These are phyloP conservation scores for Zymoseptoria passerinii DNA, from an alignment of 2,329 filamentous ascomycete species.

Conservation along the genomic window DNA sequence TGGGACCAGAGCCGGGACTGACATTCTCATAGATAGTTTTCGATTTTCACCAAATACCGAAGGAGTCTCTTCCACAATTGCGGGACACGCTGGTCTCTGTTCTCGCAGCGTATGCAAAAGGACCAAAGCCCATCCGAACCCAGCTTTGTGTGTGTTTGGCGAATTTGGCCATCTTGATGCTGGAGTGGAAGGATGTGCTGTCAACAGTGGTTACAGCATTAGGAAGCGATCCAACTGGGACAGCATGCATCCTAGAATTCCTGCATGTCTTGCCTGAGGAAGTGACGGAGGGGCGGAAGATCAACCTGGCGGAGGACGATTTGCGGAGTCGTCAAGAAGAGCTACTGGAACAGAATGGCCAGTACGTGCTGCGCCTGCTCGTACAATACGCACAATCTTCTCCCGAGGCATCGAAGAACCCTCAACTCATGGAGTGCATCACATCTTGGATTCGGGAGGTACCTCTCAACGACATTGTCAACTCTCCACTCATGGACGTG, in stretches of 20 bases:
- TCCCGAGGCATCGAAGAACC: constrained; percentile 77
- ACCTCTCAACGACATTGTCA: constrained; percentile 71
- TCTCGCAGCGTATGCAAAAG: constrained; percentile 70
- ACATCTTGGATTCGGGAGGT: constrained; percentile 96
- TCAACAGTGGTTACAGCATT: constrained; percentile 70
- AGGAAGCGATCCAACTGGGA: constrained; percentile 65
- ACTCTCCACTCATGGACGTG: constrained; percentile 73
- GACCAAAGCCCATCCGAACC: constrained; percentile 68
- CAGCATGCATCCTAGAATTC: constrained; percentile 89
- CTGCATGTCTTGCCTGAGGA: constrained; percentile 95
- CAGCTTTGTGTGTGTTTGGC: constrained; percentile 93
- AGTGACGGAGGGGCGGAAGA: constrained; percentile 98
- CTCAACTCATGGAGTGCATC: constrained; percentile 86
- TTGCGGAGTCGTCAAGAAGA: constrained; percentile 77
- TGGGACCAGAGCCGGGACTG: constrained; percentile 1
- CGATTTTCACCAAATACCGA: constrained; percentile 81
- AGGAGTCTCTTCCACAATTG: constrained; percentile 64
- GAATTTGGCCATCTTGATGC: constrained; percentile 93
- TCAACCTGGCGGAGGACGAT: constrained; percentile 98
- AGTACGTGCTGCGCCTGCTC: constrained; percentile 77
- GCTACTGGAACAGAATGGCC: constrained; percentile 81
- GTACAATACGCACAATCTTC: constrained; percentile 89
- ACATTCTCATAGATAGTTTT: constrained; percentile 69
- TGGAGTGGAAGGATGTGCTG: constrained; percentile 87
- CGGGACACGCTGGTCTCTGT: constrained; percentile 77